Evolutionary conservation across 257 asterid species (phyloP), one percentile per base, ranked within the genome.

Genomic region (Misopates orontium): DNA sequence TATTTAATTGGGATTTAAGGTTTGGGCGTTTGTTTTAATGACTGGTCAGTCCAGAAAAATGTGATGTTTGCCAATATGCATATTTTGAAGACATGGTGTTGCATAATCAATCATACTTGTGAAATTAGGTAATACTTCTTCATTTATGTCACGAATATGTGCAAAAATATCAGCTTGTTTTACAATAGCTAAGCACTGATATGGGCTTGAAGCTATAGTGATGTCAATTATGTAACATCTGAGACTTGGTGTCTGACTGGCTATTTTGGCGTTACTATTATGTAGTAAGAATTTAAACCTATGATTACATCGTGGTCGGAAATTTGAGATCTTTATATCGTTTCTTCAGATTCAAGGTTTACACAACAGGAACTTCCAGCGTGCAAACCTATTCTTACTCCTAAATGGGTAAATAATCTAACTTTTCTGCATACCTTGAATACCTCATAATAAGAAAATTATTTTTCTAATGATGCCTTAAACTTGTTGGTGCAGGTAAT

Each of bases 311-410:
- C 66, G 52, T 32, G 17, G 11, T 47, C 59, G 1, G 53, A 64
- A 23, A 12, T 47, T 51, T 57, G 40, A 68, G 21, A 40, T n/a
- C 49, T 36, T 25, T 59, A 15, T 53, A 69, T 67, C 11, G 58
- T 54, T 66, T 66, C 42, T 75, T 60, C 85, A 91, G 98, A 90
- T 88, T 94, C 99, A 66, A 90, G 95, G 86, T 94, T 94, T 75
- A 88, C 98, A 1, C 99, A 94, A 58, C 99, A 94, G 77, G 98
- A 90, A 72, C 91, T 94, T 71, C 99, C 97, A 3, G 99, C 99
- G 8, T 94, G 96, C 91, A 94, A 94, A 68, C 98, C 99, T 24
- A 90, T 94, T 68, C 84, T 94, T 54, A 90, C 99, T 49, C 99
- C 99, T 31, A 85, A 84, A 85, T 94, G 99, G 99, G 98, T 92